Evolutionary conservation across 192 early-diverging fungal genomes (phyloP).

Genomic region (Entomortierella chlamydospora): DNA sequence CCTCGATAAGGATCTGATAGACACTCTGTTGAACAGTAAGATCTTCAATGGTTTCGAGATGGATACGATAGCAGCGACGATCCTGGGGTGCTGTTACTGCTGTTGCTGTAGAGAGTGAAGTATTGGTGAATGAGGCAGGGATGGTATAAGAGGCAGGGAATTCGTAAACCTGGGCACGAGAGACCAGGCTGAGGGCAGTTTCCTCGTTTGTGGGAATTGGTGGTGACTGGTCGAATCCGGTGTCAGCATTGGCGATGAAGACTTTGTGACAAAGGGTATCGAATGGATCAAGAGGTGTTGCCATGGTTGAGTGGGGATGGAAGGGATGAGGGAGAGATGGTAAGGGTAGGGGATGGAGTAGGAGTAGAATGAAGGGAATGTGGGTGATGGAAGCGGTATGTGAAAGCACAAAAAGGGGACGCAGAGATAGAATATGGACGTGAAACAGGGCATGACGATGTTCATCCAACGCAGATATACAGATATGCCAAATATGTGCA

Average conservation of each 20-base stretch:
- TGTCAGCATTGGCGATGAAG: neutral
- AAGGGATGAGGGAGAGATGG: neutral
- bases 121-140: neutral
- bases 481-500: no score
- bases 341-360: no score
- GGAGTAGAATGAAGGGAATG: no score
- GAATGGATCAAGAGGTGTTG: constrained; percentile 4
- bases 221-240: neutral
- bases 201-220: constrained; percentile 13
- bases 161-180: constrained; percentile 39
- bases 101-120: neutral
- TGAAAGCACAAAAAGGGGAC: no score
- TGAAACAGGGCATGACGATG: no score
- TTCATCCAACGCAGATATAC: no score
- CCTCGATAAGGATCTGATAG: constrained; percentile 7
- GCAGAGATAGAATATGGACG: no score
- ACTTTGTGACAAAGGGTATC: constrained; percentile 17
- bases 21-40: neutral
- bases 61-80: constrained; percentile 35
- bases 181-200: constrained; percentile 36
- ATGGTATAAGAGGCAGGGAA: neutral
- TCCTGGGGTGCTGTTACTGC: neutral
- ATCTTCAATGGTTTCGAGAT: constrained; percentile 26
- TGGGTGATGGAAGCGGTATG: no score
- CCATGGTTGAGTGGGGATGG: neutral